Evolutionary conservation across 2,329 filamentous ascomycete species (phyloP).

Genomic region (Colletotrichum sp.): DNA sequence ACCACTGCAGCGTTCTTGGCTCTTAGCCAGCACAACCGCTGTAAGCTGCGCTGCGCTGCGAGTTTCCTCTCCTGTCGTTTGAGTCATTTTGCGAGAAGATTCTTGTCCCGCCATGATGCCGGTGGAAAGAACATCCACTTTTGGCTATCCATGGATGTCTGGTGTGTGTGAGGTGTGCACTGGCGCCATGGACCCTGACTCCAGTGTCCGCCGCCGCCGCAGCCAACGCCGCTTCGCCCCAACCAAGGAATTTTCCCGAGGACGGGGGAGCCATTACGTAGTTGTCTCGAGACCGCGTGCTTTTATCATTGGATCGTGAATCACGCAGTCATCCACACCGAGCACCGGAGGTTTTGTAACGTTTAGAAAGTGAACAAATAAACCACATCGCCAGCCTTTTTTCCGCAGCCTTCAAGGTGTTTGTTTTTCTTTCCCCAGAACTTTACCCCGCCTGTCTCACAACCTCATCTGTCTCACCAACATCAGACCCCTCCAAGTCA

Average conservation of each 20-base stretch:
- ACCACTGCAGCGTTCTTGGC: background rate
- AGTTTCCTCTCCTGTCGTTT: background rate
- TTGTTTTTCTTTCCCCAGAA: background rate
- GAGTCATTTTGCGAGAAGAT: background rate
- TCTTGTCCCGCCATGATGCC: background rate
- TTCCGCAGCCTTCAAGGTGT: background rate
- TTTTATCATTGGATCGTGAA: constrained; percentile 6
- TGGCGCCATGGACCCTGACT: background rate
- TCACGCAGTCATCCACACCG: background rate
- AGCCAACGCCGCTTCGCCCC: background rate
- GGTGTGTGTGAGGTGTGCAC: background rate
- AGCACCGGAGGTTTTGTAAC: background rate
- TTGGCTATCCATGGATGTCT: too few species aligned
- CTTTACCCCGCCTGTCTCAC: background rate
- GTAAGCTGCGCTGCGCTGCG: background rate
- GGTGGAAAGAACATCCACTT: background rate
- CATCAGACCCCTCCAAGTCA: background rate
- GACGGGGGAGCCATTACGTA: background rate
- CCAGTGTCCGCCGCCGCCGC: background rate
- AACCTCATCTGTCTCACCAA: background rate
- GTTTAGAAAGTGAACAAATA: background rate
- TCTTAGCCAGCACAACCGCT: background rate
- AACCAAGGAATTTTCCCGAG: constrained; percentile 1
- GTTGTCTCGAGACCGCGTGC: background rate
- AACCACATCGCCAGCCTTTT: background rate